These are phyloP conservation scores for Spiraea crenata DNA, from an alignment of 331 rosid species.

Conservation along the genomic window DNA sequence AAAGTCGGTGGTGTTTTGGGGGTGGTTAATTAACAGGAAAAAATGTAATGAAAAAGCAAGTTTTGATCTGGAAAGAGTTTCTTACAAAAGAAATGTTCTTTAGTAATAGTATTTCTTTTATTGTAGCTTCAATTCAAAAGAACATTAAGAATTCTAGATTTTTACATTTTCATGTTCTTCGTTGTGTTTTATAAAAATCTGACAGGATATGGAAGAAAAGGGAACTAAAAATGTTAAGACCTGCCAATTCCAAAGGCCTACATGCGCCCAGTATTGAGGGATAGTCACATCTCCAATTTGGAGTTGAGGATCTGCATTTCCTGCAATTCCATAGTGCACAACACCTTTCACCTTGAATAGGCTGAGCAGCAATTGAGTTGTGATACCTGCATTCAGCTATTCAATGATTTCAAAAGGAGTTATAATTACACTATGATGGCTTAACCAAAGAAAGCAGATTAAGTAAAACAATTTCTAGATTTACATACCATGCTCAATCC, in stretches of 20 bases:
- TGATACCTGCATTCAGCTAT: slow-evolving; percentile 69
- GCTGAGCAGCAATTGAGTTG: slow-evolving; percentile 56
- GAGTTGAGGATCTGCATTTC: slow-evolving; percentile 67
- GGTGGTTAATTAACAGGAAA: no score
- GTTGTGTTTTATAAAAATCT: background rate
- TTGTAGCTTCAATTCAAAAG: no score
- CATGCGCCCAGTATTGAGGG: slow-evolving; percentile 76
- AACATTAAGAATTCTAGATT: background rate
- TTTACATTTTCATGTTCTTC: background rate
- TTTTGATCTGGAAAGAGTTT: no score
- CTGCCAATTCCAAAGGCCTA: slow-evolving; percentile 90
- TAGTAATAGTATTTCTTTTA: no score
- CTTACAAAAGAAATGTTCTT: no score
- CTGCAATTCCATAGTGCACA: slow-evolving; percentile 74
- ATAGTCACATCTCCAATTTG: slow-evolving; percentile 79
- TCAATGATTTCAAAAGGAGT: background rate
- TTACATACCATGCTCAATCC: slow-evolving; percentile 66
- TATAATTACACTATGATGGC: background rate
- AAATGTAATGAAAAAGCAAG: no score
- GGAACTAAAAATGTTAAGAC: slow-evolving; percentile 21
- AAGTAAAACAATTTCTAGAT: background rate
- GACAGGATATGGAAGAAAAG: no score
- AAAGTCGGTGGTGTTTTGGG: background rate
- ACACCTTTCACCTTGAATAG: slow-evolving; percentile 59
- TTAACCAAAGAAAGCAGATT: background rate